Percentiles rank a stretch among this genome's conserved stretches.
phyloP scores from a whole-genome alignment of 495 filamentous ascomycete genomes.

The Talaromyces stipitatus region DNA sequence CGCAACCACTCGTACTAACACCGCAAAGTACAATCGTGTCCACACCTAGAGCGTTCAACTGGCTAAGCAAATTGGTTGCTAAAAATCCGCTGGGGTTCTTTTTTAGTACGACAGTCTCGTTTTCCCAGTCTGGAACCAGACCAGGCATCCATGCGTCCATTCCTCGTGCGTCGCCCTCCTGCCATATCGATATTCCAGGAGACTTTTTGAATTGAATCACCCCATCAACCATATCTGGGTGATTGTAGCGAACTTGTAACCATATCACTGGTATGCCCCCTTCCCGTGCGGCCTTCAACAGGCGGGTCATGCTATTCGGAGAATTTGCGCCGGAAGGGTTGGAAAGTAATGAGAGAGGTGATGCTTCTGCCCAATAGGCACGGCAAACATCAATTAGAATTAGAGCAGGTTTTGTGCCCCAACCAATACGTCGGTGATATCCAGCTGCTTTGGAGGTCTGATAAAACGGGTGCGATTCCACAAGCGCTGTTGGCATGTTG shows the following conservation, averaged over 20 bases:
- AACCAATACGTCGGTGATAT: not conserved
- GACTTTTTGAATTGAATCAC: not conserved
- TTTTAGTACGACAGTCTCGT: not conserved
- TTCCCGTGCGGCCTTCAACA: not conserved
- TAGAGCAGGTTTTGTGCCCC: not conserved
- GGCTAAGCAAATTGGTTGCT: not conserved
- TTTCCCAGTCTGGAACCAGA: not conserved
- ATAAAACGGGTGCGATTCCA: not conserved
- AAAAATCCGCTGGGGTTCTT: not conserved
- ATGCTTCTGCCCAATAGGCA: not conserved
- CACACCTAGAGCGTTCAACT: not conserved
- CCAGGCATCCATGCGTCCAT: not conserved
- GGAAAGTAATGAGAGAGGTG: not conserved
- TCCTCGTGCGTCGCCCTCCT: not conserved
- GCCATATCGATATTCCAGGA: not conserved
- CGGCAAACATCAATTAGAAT: not conserved
- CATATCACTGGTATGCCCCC: not conserved
- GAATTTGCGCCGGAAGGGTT: not conserved
- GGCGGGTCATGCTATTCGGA: not conserved
- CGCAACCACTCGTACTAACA: not conserved
- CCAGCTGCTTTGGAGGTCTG: not conserved
- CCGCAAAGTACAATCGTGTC: not conserved
- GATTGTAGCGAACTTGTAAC: not conserved
- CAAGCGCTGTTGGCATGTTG: conserved; percentile 1
- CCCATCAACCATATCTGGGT: not conserved